Percentiles rank a stretch among this genome's conserved stretches.
Conservation (phyloP, 2,329 filamentous ascomycete genomes). For the Ceratocystiopsis sp. region DNA sequence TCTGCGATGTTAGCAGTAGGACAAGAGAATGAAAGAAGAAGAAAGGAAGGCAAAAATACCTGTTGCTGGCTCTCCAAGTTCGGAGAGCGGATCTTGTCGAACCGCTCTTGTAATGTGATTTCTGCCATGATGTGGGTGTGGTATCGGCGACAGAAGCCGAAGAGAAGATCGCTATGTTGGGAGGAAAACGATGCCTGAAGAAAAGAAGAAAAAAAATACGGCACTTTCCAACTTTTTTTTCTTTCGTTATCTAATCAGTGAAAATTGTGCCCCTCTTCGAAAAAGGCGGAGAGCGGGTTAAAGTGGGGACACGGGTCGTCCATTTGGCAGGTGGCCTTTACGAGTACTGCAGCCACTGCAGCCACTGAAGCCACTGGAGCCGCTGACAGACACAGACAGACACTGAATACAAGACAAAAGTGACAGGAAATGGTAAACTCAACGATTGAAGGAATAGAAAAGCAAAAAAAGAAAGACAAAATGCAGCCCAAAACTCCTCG, state of each 20-base stretch:
- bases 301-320: too few relatives aligned
- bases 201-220: neutral
- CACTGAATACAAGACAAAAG: too few relatives aligned
- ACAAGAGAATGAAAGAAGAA: neutral
- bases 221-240: constrained; percentile 1
- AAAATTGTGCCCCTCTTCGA: neutral
- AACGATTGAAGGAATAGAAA: neutral
- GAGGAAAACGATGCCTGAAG: neutral
- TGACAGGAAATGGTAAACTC: neutral
- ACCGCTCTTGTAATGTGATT: constrained; percentile 60
- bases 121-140: constrained; percentile 24
- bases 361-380: too few relatives aligned
- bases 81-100: constrained; percentile 93
- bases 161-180: neutral
- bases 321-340: too few relatives aligned
- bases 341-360: too few relatives aligned
- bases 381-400: neutral
- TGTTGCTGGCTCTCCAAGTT: constrained; percentile 92
- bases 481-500: neutral
- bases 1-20: constrained; percentile 29
- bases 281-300: neutral
- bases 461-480: neutral
- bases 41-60: constrained; percentile 27
- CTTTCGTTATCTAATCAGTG: constrained; percentile 6
- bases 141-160: neutral